Evolutionary conservation across 371 early-diverging fungal species (phyloP), one percentile per base, ranked within the genome.

Genomic region (Mortierella sp.): DNA sequence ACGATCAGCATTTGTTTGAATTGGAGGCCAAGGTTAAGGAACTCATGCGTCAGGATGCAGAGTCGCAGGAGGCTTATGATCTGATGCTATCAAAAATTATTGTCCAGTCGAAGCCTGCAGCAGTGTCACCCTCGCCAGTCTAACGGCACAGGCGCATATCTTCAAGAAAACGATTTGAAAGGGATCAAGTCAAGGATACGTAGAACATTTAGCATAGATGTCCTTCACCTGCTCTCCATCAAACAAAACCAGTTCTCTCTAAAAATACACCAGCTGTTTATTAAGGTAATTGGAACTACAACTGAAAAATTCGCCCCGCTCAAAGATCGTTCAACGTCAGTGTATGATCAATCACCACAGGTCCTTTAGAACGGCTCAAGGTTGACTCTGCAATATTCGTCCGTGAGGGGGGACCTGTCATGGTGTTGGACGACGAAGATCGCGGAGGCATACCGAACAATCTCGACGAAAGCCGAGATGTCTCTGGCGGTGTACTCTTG

Each of bases 1-100:
- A 72, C 3, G 93, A 92, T 48, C 83, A 82, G 37, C 92, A 93
- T 57, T 54, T 92, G 19, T 86, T 82, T 54, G 87, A 83, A 49
- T 80, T 93, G 8, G 93, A 91, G 56, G 37, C 56, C 3, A 64
- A 70, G 24, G 89, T 92, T 7, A 83, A 83, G 49, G 59, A 59
- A 5, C 50, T 84, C 31, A 83, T 84, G 73, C 54, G 23, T 11
- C 28, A 32, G 31, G 76, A 66, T 12, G 75, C 68, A 32, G 68
- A 56, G 3, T 67, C 75, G 0, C 63, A 73, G 47, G 75, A 61
- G n/a, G 75, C 64, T 1, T 73, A 63, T 47, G 64, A 73, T 7
- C 43, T 32, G 0, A 58, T 73, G 56, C 58, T 73, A 6, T 58
- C 62, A 11, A 46, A 50, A 26, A 73, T 73, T 55, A 73, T 73